Base-by-base conservation (phyloP, 2,329 filamentous ascomycete species). In the Metarhizium brunneum region DNA sequence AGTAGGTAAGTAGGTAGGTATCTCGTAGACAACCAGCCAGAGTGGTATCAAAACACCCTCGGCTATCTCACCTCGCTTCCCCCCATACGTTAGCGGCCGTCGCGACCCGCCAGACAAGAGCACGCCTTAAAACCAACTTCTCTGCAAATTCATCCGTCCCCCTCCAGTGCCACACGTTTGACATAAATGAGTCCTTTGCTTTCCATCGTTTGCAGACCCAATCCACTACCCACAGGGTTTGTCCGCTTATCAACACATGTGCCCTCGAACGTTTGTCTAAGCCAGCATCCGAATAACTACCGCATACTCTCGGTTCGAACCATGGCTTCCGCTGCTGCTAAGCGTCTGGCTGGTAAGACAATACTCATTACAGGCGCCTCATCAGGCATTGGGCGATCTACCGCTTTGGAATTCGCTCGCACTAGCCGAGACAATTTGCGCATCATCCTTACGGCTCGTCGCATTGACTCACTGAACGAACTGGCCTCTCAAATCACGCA, bases 281-380 rank as follows among this genome's bases (percentile, higher is more conserved):
- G 3, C 10, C 25, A 30, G 7, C 45, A 13, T 30, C 45, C 7
- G 6, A 29, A 32, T 20, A 13, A n/a, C 13, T 6, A 48, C 42
- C n/a, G 13, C 29, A 52, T 45, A 30, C 29, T 42, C n/a, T 52
- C 20, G 38, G 16, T 25, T 18, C 16, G 50, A 30, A 48, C 47
- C 3, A 57, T 57, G 77, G 66, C 74, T 40, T 72, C 79, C 43
- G 84, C 87, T 66, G 84, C 88, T 73, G 80, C 80, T 60, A 87
- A 90, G 71, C 91, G 92, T 75, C 88, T 99, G 58, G 81, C 87
- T 66, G 91, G 91, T 81, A 97, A 97, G 77, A 97, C 91, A 4
- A 78, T 97, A 57, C 73, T 97, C 56, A 82, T 99, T 60, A 97
- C 94, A 5, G 94, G 94, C 56, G 94, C 94, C 36, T 94, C 88